A percentile compares a stretch with the other conserved stretches of the same genome.
These are phyloP conservation scores for Microbotryum violaceum DNA, from an alignment of 1,284 basidiomycete species.

Conservation along the genomic window DNA sequence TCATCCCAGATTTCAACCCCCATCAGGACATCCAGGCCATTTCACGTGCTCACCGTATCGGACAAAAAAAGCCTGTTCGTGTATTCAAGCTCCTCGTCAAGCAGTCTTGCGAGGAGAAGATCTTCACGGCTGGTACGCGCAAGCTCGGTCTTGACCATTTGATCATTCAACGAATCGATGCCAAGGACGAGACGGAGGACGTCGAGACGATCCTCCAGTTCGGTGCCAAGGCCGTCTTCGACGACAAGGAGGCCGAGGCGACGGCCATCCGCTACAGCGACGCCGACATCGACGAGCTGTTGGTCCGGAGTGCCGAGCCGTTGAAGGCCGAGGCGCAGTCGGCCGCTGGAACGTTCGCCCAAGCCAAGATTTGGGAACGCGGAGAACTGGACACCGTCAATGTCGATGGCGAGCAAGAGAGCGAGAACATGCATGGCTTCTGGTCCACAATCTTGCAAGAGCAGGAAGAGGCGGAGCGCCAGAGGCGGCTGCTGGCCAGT, in stretches of 20 bases:
- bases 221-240: conserved; percentile 40
- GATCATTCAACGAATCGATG: conserved; percentile 37
- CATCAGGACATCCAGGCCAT: conserved; percentile 43
- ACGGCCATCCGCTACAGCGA: conserved; percentile 38
- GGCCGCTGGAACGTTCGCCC: conserved; percentile 36
- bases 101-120: conserved; percentile 41
- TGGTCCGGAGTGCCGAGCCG: conserved; percentile 34
- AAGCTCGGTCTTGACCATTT: conserved; percentile 39
- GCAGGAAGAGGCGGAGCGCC: conserved; percentile 32
- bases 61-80: conserved; percentile 41
- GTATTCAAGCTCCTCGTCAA: conserved; percentile 43
- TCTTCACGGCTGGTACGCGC: conserved; percentile 26
- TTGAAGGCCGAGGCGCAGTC: conserved; percentile 10
- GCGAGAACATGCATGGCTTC: conserved; percentile 24
- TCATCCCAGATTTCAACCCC: conserved; percentile 41
- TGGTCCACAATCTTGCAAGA: conserved; percentile 38
- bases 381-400: conserved; percentile 23
- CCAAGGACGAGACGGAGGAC: conserved; percentile 30
- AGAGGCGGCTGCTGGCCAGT: conserved; percentile 6
- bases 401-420: conserved; percentile 10
- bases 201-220: conserved; percentile 40
- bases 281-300: conserved; percentile 38
- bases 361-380: conserved; percentile 38
- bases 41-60: conserved; percentile 43
- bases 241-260: conserved; percentile 36